Percentiles rank a stretch among this genome's conserved stretches.
Evolutionary conservation across 169 alveolate genomes (phyloP).

Genomic region (Cryptosporidium ryanae): DNA sequence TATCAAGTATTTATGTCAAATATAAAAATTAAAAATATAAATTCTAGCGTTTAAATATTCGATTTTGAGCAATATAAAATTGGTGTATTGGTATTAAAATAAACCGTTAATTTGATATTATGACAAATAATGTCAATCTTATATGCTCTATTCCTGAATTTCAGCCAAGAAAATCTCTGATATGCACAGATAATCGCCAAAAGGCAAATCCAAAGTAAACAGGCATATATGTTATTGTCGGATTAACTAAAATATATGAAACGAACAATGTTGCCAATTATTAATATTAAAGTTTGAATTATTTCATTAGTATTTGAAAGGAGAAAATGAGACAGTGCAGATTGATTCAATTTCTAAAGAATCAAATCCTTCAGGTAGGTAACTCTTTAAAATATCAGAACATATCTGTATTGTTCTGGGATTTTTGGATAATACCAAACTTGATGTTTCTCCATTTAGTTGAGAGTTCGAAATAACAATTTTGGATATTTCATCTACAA

Average conservation of each 20-base stretch:
- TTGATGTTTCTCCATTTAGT: background rate
- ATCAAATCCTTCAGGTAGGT: slow-evolving; percentile 11
- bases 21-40: no score
- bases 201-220: no score
- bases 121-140: no score
- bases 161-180: no score
- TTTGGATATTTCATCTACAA: slow-evolving; percentile 12
- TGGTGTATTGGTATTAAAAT: no score
- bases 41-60: no score
- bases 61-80: no score
- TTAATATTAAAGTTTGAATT: background rate
- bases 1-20: no score
- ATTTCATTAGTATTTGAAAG: slow-evolving; percentile 27
- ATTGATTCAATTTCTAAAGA: slow-evolving; percentile 31
- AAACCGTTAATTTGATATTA: no score
- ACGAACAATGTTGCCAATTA: background rate
- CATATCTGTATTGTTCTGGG: slow-evolving; percentile 1
- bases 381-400: slow-evolving; percentile 1
- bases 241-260: background rate
- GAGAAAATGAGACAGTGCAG: slow-evolving; percentile 33
- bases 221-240: no score
- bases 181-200: no score
- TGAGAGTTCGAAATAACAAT: background rate
- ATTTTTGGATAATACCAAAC: slow-evolving; percentile 1
- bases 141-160: no score